Percentiles rank a stretch among this genome's conserved stretches.
Conservation (phyloP, 768 basidiomycete species). For the Stropharia rugosoannulata region DNA sequence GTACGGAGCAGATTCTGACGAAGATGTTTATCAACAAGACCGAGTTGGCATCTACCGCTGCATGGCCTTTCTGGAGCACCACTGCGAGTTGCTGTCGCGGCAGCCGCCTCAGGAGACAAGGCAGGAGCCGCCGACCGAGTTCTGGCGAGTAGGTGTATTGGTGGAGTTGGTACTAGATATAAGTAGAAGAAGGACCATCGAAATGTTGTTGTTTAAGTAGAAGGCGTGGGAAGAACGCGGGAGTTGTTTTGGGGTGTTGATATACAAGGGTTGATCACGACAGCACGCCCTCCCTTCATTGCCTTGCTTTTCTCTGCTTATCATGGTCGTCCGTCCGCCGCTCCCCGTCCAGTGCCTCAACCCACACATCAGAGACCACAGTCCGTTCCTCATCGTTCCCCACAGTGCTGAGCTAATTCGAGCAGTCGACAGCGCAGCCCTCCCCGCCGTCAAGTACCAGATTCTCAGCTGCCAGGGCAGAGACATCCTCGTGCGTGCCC, state of each 20-base stretch:
- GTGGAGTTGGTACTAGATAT: no score
- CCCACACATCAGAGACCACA: constrained; percentile 41
- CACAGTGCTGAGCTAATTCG: constrained; percentile 10
- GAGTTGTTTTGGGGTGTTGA: constrained; percentile 30
- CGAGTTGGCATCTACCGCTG: no score
- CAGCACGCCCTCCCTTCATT: constrained; percentile 16
- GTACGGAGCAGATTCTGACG: no score
- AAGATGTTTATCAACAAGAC: no score
- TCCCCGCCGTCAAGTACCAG: constrained; percentile 88
- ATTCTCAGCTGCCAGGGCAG: constrained; percentile 85
- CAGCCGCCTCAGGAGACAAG: no score
- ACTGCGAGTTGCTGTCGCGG: no score
- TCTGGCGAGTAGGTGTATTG: no score
- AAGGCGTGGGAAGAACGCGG: constrained; percentile 24
- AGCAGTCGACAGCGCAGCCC: constrained; percentile 34
- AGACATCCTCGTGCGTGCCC: constrained; percentile 71
- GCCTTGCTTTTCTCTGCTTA: constrained; percentile 19
- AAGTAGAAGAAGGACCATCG: no score
- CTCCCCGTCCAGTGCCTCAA: constrained; percentile 53
- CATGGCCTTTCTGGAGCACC: no score
- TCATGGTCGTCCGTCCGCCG: constrained; percentile 46
- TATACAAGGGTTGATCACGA: constrained; percentile 26
- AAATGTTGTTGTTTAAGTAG: neutral
- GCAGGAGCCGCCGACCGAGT: no score
- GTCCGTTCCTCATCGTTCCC: constrained; percentile 26